Percentiles rank a stretch among this genome's conserved stretches.
These are phyloP conservation scores for Phytophthora hybrid DNA, from an alignment of 352 stramenopile species.

Conservation along the genomic window DNA sequence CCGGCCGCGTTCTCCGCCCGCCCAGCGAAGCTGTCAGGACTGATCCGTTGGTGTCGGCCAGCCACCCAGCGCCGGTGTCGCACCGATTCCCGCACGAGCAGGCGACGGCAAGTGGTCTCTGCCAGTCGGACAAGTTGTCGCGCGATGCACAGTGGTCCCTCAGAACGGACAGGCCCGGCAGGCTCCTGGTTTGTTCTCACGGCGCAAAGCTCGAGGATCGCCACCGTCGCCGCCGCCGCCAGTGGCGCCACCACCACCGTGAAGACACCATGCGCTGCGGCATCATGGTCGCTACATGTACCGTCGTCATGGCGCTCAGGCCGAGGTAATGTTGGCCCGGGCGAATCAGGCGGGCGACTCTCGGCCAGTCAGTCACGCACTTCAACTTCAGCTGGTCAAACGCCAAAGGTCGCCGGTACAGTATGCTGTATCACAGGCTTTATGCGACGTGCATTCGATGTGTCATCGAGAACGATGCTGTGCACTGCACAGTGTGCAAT, in stretches of 20 bases:
- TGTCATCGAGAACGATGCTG: no score
- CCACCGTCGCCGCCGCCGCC: no score
- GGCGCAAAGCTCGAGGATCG: no score
- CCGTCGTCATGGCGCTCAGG: no score
- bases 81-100: background rate
- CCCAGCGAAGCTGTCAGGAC: no score
- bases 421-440: background rate
- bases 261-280: background rate
- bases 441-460: background rate
- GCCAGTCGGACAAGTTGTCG: background rate
- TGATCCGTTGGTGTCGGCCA: no score
- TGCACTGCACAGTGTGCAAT: no score
- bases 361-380: background rate
- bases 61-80: no score
- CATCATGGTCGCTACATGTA: background rate
- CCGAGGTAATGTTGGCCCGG: background rate
- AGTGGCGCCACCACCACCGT: no score
- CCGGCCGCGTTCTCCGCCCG: background rate
- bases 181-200: background rate
- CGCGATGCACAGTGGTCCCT: background rate
- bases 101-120: background rate
- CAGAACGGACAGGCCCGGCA: background rate
- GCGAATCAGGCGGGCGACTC: background rate
- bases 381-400: slow-evolving; percentile 1
- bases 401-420: background rate